Base-by-base conservation (phyloP, 805 yeast species). In the Yarrowia sp. region DNA sequence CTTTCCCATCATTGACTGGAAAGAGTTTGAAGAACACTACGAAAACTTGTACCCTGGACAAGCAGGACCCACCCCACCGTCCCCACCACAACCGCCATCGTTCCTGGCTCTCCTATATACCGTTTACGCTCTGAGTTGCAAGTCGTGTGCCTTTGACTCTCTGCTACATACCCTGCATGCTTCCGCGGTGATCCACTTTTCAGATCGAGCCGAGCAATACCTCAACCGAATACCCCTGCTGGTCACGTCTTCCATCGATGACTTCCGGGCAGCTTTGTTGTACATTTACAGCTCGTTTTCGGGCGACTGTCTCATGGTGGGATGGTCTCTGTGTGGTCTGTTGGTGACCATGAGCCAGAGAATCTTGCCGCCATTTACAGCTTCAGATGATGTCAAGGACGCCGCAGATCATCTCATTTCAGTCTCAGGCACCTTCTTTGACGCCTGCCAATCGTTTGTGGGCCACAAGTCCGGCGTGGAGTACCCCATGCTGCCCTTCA, bases 301-400 rank as follows among this genome's bases (percentile, higher is more conserved):
- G 2, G 65, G 65, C 14, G 65, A 58, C 52, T 58, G 52, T 44
- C 49, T 58, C 7, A 58, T 58, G 65, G 65, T 58, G 9, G 65
- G 65, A 9, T 58, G 65, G 65, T 43, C 65, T n/a, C 65, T 58
- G 4, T 58, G 65, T 58, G 65, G 65, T 19, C 42, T 58, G 15
- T 40, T 58, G 65, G 52, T 43, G 34, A 43, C 65, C 17, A 58
- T 58, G 65, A 58, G 49, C 6, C 65, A 43, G n/a, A 17, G 52
- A 13, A 34, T 58, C 13, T 17, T 44, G 14, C 65, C 65, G 4
- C 50, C 65, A 0, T 58, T 43, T 12, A 58, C 65, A 8, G 61
- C 61, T 3, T 40, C 61, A 8, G 46, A 39, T 8, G 61, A 55
- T 6, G 20, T 30, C 15, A 58, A 44, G 30, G 65, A 58, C 12